A percentile compares a stretch with the other conserved stretches of the same genome.
phyloP scores from a whole-genome alignment of 306 rosid genomes.

The Mimosa bimucronata region DNA sequence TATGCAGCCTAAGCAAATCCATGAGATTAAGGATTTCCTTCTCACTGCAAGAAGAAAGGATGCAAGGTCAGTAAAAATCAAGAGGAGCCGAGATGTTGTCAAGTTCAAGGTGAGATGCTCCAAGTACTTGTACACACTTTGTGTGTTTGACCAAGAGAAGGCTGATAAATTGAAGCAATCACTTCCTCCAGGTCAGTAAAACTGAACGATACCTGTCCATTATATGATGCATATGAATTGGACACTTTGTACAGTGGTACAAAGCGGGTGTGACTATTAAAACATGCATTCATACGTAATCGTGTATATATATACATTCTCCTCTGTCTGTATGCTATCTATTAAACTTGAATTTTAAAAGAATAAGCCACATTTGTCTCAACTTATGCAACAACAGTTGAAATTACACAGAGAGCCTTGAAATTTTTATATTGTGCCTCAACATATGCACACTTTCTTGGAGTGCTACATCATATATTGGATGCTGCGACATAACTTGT shows the following conservation, averaged over 20 bases:
- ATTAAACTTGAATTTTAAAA: background rate
- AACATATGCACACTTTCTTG: background rate
- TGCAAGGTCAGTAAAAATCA: slow-evolving; percentile 76
- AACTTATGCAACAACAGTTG: background rate
- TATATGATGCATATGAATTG: no score
- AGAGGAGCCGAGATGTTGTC: slow-evolving; percentile 70
- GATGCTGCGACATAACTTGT: background rate
- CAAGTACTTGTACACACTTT: slow-evolving; percentile 83
- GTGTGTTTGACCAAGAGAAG: slow-evolving; percentile 73
- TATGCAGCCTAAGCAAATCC: slow-evolving; percentile 82
- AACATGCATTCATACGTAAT: background rate
- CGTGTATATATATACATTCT: background rate
- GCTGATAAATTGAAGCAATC: slow-evolving; percentile 93
- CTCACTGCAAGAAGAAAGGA: slow-evolving; percentile 86
- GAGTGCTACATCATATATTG: background rate
- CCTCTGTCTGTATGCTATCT: background rate
- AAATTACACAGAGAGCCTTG: background rate
- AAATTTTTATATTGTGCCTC: background rate
- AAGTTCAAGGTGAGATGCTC: slow-evolving; percentile 92
- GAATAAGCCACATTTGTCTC: background rate
- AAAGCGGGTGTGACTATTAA: background rate
- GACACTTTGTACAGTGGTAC: no score
- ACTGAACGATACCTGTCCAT: background rate
- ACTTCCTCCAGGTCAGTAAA: slow-evolving; percentile 74
- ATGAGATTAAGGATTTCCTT: slow-evolving; percentile 88